Evolutionary conservation across 306 rosid species (phyloP), one percentile per base, ranked within the genome.

Genomic region (Castanea crenata): DNA sequence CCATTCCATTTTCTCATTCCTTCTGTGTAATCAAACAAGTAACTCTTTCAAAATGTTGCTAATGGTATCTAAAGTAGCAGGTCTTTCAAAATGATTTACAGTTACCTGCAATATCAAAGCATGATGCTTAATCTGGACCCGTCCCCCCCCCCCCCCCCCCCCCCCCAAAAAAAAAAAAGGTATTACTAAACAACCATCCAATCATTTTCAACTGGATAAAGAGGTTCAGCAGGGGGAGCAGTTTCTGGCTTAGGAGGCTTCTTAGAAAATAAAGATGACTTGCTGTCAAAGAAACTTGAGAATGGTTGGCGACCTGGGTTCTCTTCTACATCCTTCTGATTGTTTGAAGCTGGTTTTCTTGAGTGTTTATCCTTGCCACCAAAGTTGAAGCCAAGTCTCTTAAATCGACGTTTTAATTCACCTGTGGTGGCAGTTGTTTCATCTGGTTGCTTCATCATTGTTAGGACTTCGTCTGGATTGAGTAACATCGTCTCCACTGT

Each of bases 381-480:
- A 65, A 95, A 95, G 73, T 93, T 91, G 65, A 93, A 88, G 85
- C 85, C 75, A 69, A 93, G 88, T 79, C 86, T 81, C 93, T 82
- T 91, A 74, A 93, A 87, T 51, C 88, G 90, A 29, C 88, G 88
- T 85, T 83, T 95, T 23, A 81, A 73, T 82, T 89, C 97, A 41
- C 83, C 85, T 0, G 79, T 57, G 51, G 82, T 52, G 21, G 23
- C 49, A 10, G 80, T 49, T 21, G 85, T 63, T 73, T 91, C 97
- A 41, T 92, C 99, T 3, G 93, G 79, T 81, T 91, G 97, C 84
- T 86, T 93, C 79, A 90, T 75, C 64, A 82, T 83, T 85, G 78
- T 91, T 55, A 88, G 77, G 31, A 89, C 91, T 86, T 96, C 99
- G 16, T 93, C 98, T 1, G 99, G 97, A 90, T 91, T 90, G 71